Evolutionary conservation across 441 rosid species (phyloP).

Genomic region (Croton laevigatus): DNA sequence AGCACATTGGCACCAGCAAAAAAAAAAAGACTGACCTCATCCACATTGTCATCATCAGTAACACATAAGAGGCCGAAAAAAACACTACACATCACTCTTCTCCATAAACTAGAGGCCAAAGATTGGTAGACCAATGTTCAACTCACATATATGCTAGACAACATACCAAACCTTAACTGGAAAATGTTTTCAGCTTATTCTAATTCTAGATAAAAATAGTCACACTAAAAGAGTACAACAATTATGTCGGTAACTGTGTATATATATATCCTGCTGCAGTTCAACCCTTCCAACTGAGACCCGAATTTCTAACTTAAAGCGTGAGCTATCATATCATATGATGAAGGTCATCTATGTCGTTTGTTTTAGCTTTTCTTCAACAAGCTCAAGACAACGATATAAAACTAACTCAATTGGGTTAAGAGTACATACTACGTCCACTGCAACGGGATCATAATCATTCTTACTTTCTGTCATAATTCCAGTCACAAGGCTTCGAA

Average conservation of each 20-base stretch:
- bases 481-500: slow-evolving; percentile 53
- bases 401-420: slow-evolving; percentile 70
- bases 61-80: too few relatives aligned
- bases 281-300: background rate
- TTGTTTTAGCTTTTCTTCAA: slow-evolving; percentile 56
- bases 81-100: too few relatives aligned
- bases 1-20: too few relatives aligned
- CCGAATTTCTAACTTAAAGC: background rate
- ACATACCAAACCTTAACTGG: background rate
- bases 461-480: slow-evolving; percentile 44
- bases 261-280: background rate
- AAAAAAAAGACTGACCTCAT: too few relatives aligned
- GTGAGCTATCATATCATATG: background rate
- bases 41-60: too few relatives aligned
- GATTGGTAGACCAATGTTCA: background rate
- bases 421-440: slow-evolving; percentile 39
- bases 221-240: background rate
- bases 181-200: background rate
- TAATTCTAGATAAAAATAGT: background rate
- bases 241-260: background rate
- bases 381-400: slow-evolving; percentile 85
- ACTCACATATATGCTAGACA: background rate
- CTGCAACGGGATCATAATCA: slow-evolving; percentile 36
- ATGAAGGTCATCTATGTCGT: background rate
- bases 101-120: background rate